phyloP scores from a whole-genome alignment of 352 stramenopile species.

The Pythium graminicola region DNA sequence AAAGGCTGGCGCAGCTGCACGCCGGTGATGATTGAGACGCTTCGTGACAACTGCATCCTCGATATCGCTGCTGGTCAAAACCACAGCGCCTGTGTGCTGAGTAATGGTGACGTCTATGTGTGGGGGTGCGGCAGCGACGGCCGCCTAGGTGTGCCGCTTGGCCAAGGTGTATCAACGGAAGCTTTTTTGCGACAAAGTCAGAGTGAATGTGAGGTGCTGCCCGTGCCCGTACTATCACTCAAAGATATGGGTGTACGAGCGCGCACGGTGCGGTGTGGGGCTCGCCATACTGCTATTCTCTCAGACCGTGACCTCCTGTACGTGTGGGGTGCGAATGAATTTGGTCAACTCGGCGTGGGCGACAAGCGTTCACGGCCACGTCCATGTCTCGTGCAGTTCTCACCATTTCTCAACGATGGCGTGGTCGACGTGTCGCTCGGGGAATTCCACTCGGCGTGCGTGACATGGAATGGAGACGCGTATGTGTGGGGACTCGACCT shows the following conservation, averaged over 20 bases:
- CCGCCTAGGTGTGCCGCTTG: conserved; percentile 34
- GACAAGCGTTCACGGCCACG: conserved; percentile 38
- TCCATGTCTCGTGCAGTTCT: conserved; percentile 40
- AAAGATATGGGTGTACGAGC: conserved; percentile 34
- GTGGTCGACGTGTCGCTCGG: conserved; percentile 54
- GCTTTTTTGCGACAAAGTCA: neutral
- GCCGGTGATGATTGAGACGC: conserved; percentile 37
- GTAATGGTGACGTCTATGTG: conserved; percentile 63
- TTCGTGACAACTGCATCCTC: conserved; percentile 55
- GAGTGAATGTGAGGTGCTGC: conserved; percentile 32
- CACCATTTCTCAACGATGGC: conserved; percentile 36
- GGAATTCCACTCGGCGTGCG: conserved; percentile 65
- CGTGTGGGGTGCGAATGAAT: conserved; percentile 75
- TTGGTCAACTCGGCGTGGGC: conserved; percentile 63
- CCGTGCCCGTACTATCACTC: conserved; percentile 33
- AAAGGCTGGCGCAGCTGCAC: conserved; percentile 66
- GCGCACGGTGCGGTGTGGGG: conserved; percentile 54
- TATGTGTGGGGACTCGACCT: conserved; percentile 66
- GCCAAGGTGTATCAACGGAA: neutral
- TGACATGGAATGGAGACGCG: conserved; percentile 36
- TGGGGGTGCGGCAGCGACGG: conserved; percentile 74
- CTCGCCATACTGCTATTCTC: conserved; percentile 56
- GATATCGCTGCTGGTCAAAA: conserved; percentile 67
- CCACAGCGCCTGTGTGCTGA: conserved; percentile 65
- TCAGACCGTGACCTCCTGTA: conserved; percentile 66